phyloP scores from a whole-genome alignment of 140 eudicot genomes.

The Cichorium intybus region DNA sequence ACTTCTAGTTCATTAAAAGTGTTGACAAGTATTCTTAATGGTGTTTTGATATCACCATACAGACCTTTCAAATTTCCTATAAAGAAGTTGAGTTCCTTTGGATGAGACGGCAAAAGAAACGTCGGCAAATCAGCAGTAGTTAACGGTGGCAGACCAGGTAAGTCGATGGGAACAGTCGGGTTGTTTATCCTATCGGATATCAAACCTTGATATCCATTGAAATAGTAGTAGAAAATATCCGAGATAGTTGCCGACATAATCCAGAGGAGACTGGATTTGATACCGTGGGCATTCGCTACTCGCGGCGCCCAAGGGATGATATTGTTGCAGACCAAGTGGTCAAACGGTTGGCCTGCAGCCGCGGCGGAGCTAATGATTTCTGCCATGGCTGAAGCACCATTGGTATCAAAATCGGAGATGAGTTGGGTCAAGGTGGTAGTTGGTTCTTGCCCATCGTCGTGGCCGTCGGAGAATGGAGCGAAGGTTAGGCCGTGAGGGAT shows the following conservation, averaged over 20 bases:
- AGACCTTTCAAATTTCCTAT: neutral
- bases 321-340: slow-evolving; percentile 25
- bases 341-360: slow-evolving; percentile 15
- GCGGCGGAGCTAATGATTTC: slow-evolving; percentile 4
- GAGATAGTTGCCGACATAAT: slow-evolving; percentile 44
- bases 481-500: slow-evolving; percentile 21
- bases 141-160: slow-evolving; percentile 38
- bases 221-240: slow-evolving; percentile 34
- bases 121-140: slow-evolving; percentile 29
- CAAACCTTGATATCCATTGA: slow-evolving; percentile 14
- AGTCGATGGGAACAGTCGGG: slow-evolving; percentile 11
- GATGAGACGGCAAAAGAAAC: slow-evolving; percentile 6
- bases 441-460: slow-evolving; percentile 8
- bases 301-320: slow-evolving; percentile 17
- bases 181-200: neutral
- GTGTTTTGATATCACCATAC: slow-evolving; percentile 6
- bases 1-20: slow-evolving; percentile 22
- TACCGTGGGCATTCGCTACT: slow-evolving; percentile 8
- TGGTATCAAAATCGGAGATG: neutral
- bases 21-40: slow-evolving; percentile 22
- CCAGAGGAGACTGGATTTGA: slow-evolving; percentile 41
- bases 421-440: slow-evolving; percentile 11
- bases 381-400: slow-evolving; percentile 5
- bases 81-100: neutral
- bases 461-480: slow-evolving; percentile 43